Percentiles rank a stretch among this genome's conserved stretches.
Conservation (phyloP, 164 flowering plant genomes). For the Vitis labrusca region DNA sequence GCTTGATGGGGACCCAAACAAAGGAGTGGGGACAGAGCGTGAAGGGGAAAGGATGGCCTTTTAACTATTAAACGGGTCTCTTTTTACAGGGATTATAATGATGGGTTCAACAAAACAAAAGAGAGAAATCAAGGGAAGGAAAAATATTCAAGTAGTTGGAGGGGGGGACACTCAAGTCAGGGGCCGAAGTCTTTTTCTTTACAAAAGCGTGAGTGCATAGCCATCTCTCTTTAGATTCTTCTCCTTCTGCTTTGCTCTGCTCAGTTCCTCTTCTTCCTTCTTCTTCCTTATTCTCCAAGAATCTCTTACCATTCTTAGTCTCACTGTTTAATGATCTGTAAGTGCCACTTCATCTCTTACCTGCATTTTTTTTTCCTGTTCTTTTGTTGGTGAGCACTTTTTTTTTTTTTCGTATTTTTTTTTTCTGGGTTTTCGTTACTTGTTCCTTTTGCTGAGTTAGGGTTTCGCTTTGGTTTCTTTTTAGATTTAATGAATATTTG, state of each 20-base stretch:
- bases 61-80: neutral
- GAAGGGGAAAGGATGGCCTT: neutral
- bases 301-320: neutral
- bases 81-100: neutral
- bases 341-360: neutral
- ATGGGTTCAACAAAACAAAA: neutral
- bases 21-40: too few relatives aligned
- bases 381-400: neutral
- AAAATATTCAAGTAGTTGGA: conserved; percentile 10
- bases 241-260: conserved; percentile 4
- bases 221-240: conserved; percentile 10
- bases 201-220: conserved; percentile 11
- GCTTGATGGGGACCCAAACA: too few relatives aligned
- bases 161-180: conserved; percentile 15
- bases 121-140: conserved; percentile 2
- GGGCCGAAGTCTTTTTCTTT: conserved; percentile 1
- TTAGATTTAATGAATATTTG: neutral
- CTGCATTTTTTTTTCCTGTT: neutral
- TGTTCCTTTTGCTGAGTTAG: neutral
- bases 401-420: neutral
- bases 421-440: neutral
- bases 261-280: neutral
- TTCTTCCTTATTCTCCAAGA: neutral
- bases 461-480: neutral
- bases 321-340: neutral